Evolutionary conservation across 805 yeast species (phyloP).

Genomic region (Komagataella mondaviorum): DNA sequence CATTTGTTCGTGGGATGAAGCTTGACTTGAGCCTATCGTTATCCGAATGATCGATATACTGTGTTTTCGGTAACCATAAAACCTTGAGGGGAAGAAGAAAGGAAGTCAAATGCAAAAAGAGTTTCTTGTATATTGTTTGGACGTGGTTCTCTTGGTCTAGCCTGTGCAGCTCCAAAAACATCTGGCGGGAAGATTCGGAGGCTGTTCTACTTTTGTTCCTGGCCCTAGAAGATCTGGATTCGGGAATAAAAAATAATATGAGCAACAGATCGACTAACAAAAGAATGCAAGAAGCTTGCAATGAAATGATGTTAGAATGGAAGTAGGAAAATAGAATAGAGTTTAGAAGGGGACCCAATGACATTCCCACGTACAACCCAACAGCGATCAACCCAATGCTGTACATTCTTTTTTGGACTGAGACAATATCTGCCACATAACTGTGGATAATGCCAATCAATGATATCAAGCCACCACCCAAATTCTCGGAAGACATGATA

Average conservation of each 20-base stretch:
- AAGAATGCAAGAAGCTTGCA: slow-evolving; percentile 13
- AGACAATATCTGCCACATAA: slow-evolving; percentile 64
- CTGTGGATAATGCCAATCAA: slow-evolving; percentile 48
- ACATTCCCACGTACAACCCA: slow-evolving; percentile 42
- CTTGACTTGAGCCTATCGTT: slow-evolving; percentile 12
- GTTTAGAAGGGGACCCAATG: slow-evolving; percentile 52
- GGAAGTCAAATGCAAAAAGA: slow-evolving; percentile 10
- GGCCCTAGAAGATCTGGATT: slow-evolving; percentile 47
- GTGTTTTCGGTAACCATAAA: slow-evolving; percentile 33
- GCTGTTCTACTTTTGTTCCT: slow-evolving; percentile 34
- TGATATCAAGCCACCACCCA: slow-evolving; percentile 53
- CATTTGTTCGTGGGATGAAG: slow-evolving; percentile 26
- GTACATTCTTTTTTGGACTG: slow-evolving; percentile 41
- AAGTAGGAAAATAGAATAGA: slow-evolving; percentile 20
- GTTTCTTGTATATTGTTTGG: background rate
- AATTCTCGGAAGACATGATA: slow-evolving; percentile 28
- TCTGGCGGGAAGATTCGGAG: slow-evolving; percentile 4
- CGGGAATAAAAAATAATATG: slow-evolving; percentile 30
- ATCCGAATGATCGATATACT: slow-evolving; percentile 5
- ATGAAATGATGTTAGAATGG: slow-evolving; percentile 15
- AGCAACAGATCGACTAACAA: slow-evolving; percentile 20
- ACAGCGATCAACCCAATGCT: slow-evolving; percentile 49
- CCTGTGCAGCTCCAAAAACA: background rate
- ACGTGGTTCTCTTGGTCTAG: background rate
- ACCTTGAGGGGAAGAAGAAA: slow-evolving; percentile 33